These are phyloP conservation scores for Pseudogymnoascus sp. DNA, from an alignment of 2,329 filamentous ascomycete genomes.

Conservation along the genomic window DNA sequence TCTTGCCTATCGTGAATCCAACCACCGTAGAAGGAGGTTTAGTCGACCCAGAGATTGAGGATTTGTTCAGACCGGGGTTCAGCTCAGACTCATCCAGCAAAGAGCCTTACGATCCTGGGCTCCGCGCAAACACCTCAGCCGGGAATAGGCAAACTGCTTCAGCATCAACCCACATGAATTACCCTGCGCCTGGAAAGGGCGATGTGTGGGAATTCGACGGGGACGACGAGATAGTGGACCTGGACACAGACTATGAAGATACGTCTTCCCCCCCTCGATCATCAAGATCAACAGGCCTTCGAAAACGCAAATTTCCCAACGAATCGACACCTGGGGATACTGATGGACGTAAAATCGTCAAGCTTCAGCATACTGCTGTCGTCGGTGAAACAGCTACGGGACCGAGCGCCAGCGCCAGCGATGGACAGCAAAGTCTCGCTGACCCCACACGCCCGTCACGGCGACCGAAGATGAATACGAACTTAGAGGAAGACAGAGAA, in stretches of 20 bases:
- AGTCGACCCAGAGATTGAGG: neutral
- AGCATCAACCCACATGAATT: neutral
- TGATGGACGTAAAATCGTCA: neutral
- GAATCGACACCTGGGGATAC: neutral
- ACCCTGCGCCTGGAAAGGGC: neutral
- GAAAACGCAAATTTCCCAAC: neutral
- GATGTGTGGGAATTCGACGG: neutral
- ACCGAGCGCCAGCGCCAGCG: neutral
- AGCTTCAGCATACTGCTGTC: neutral
- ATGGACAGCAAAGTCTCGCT: neutral
- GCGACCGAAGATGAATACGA: neutral
- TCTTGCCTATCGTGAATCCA: neutral
- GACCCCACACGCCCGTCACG: neutral
- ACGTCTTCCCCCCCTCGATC: too few relatives aligned
- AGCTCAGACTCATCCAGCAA: neutral
- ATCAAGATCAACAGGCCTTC: neutral
- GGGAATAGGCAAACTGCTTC: neutral
- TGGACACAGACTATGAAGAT: neutral
- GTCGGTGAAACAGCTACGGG: neutral
- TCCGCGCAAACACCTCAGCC: neutral
- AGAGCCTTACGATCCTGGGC: neutral
- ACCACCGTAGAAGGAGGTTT: neutral
- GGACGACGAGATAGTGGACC: neutral
- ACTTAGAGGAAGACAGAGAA: neutral
- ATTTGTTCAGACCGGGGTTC: neutral